Evolutionary conservation across 805 yeast species (phyloP).

Genomic region (Wickerhamomyces silvicola): DNA sequence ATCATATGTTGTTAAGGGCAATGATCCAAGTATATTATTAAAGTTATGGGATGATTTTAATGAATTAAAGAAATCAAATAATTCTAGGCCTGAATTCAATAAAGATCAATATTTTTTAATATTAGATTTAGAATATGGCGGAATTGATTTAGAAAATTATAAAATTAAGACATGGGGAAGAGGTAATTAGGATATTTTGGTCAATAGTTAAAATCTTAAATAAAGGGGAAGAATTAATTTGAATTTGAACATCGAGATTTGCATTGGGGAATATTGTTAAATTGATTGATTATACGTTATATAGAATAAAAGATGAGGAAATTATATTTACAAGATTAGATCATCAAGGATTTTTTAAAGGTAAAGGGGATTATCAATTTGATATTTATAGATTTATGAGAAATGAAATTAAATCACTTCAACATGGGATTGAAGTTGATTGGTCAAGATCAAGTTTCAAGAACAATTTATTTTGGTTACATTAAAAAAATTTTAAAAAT

Average conservation of each 20-base stretch:
- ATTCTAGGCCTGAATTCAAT: constrained; percentile 33
- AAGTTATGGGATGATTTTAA: constrained; percentile 38
- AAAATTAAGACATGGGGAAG: constrained; percentile 32
- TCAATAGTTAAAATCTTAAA: constrained; percentile 42
- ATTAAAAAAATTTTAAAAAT: constrained; percentile 38
- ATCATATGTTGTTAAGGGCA: constrained; percentile 41
- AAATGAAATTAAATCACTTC: constrained; percentile 14
- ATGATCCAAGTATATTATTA: constrained; percentile 33
- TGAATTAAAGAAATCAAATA: constrained; percentile 23
- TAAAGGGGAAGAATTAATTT: constrained; percentile 41
- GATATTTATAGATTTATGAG: constrained; percentile 58
- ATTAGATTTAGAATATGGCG: constrained; percentile 34
- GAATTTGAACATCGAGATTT: constrained; percentile 69
- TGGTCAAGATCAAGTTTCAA: constrained; percentile 42
- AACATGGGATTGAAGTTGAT: constrained; percentile 26
- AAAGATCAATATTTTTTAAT: constrained; percentile 27
- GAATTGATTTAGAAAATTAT: constrained; percentile 38
- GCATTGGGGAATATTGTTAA: constrained; percentile 54
- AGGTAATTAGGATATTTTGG: constrained; percentile 46
- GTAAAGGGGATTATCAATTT: constrained; percentile 54
- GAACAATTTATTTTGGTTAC: constrained; percentile 60
- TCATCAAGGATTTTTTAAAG: constrained; percentile 55
- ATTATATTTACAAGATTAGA: constrained; percentile 51
- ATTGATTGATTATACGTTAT: constrained; percentile 51
- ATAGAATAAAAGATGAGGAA: constrained; percentile 36